phyloP scores from a whole-genome alignment of 2,329 filamentous ascomycete species.

The Pseudogymnoascus sp. region DNA sequence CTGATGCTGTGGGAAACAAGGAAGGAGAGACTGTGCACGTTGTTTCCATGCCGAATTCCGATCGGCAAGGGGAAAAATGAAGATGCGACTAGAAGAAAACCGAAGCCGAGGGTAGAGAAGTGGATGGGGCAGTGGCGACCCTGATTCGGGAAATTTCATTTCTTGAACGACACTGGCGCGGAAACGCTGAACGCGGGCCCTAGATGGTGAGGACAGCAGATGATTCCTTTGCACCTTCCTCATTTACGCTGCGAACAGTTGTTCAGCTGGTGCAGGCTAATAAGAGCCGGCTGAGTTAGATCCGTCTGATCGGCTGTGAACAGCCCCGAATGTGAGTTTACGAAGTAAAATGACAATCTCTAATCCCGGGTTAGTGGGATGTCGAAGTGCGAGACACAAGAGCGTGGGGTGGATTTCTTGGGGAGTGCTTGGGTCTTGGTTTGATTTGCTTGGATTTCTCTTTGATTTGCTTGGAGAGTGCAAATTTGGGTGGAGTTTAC shows the following conservation, averaged over 20 bases:
- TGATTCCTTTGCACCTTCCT: background rate
- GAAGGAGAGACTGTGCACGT: background rate
- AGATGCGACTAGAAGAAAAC: background rate
- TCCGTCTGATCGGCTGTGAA: background rate
- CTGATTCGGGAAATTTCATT: background rate
- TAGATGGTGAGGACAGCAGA: background rate
- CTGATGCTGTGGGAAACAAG: background rate
- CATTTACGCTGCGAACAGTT: background rate
- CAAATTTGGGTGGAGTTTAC: background rate
- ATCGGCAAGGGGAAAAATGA: background rate
- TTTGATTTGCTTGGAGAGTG: background rate
- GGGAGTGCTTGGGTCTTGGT: background rate
- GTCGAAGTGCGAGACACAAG: background rate
- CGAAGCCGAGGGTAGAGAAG: background rate
- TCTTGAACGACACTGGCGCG: background rate
- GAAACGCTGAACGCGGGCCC: background rate
- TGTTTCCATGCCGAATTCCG: background rate
- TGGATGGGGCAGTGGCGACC: background rate
- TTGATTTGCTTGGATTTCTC: background rate
- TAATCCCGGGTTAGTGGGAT: background rate
- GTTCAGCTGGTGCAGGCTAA: background rate
- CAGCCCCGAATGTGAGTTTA: background rate
- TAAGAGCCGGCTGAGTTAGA: background rate
- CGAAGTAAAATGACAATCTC: constrained; percentile 4
- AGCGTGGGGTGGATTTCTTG: background rate